Evolutionary conservation across 345 rosid genomes (phyloP), one percentile per base, ranked within the genome.

Genomic region (Acer campestre): DNA sequence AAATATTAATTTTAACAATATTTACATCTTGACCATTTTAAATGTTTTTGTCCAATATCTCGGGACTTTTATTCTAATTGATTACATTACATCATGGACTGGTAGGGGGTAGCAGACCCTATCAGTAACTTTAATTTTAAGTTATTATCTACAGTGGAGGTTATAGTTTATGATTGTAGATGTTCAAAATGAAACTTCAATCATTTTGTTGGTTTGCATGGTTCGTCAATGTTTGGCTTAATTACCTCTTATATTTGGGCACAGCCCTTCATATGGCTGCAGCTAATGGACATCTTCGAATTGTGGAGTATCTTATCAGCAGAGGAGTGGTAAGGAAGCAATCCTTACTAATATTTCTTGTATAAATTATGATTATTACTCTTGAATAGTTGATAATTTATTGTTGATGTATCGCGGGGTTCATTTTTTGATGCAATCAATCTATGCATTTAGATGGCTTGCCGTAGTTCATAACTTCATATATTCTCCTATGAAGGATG

Each of bases 211-310:
- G 11, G 20, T 75, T 11, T 64, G 40, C 0, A 8, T 25, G 53
- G 71, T 38, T 70, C 8, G 23, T 68, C 31, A 55, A 25, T 20
- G 17, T 67, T 25, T 67, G 35, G 38, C 46, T 62, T 79, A 56
- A 58, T 61, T 25, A 10, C 42, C 23, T 38, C 10, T 73, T 46
- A 67, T n/a, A 56, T 64, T 75, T 67, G 31, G 63, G 82, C 79
- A 77, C 85, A 95, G 98, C 97, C 17, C 91, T 95, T 79, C 98
- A 95, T 78, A 93, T 96, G 98, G 99, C 98, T 17, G 92, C 97
- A 12, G 99, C 97, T 18, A 91, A 96, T 78, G 98, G 98, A 55
- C 97, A 91, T 78, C 80, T 87, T 79, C 72, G 61, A 40, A 79
- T 92, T 61, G 95, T 90, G 80, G 94, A 91, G 81, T 91, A 90